These are phyloP conservation scores for Effrenium voratum DNA, from an alignment of 73 alveolate genomes.

Conservation along the genomic window DNA sequence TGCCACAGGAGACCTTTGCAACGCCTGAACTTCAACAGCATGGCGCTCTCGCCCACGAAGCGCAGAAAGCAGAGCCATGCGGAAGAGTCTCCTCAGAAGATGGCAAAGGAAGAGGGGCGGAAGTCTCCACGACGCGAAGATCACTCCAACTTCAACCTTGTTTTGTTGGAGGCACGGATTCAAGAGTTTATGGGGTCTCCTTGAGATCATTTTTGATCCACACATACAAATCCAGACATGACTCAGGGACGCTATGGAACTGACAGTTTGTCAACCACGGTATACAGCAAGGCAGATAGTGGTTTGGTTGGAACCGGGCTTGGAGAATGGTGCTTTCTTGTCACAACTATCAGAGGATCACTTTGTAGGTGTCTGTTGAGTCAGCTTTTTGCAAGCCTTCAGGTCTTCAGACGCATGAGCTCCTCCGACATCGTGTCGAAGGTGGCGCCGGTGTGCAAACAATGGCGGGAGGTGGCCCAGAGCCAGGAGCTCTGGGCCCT, in stretches of 20 bases:
- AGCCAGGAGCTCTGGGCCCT: slow-evolving; percentile 43
- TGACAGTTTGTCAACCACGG: too few relatives aligned
- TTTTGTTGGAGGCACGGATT: too few relatives aligned
- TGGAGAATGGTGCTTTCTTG: too few relatives aligned
- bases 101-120: slow-evolving; percentile 20
- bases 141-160: too few relatives aligned
- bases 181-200: too few relatives aligned
- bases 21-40: slow-evolving; percentile 31
- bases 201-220: too few relatives aligned
- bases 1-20: slow-evolving; percentile 57
- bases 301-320: too few relatives aligned
- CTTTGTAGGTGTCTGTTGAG: background rate
- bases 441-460: slow-evolving; percentile 46
- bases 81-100: slow-evolving; percentile 48
- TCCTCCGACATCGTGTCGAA: slow-evolving; percentile 44
- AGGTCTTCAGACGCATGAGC: slow-evolving; percentile 41
- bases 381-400: slow-evolving; percentile 41
- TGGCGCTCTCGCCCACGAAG: slow-evolving; percentile 59
- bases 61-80: slow-evolving; percentile 65
- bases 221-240: too few relatives aligned
- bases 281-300: too few relatives aligned
- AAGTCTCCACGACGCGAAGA: background rate
- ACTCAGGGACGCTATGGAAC: too few relatives aligned
- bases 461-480: slow-evolving; percentile 38
- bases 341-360: too few relatives aligned